Base-by-base conservation (phyloP, 208 protist genomes). In the Naegleria gruberi region DNA sequence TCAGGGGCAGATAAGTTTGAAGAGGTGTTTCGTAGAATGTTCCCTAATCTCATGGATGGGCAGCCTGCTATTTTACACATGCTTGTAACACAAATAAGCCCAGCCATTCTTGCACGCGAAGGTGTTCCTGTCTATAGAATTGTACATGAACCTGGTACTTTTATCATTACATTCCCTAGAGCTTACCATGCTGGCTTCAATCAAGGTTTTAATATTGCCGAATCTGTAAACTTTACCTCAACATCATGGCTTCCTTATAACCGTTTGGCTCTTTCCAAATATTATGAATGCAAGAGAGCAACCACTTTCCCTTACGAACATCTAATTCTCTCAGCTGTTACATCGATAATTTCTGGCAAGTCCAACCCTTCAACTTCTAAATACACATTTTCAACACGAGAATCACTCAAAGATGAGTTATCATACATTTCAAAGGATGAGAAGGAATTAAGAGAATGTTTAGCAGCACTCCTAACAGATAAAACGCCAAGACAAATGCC, bases 131-230 rank as follows among this genome's bases (percentile, higher is more conserved):
- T 95, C 30, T 93, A 47, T 82, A 82, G 89, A 47, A 26, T 89
- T 6, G 43, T 88, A 30, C 94, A 96, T 90, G 45, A 89, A 34
- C 81, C 89, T 23, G 93, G 94, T 47, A 94, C 94, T 43, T 92
- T 95, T 73, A 89, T 96, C 65, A 65, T 96, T 41, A 96, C 95
- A 4, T 95, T 96, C 83, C 95, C 95, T 23, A 88, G 91, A 42
- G 92, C 94, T 73, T 96, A 95, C 82, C 95, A 96, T 90, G 92
- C 90, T 34, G 95, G 94, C 43, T 95, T 96, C 90, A 95, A 95
- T 86, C 82, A 93, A 40, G 92, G 94, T 46, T 96, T 93, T 90
- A 97, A 97, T 74, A 73, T 94, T n/a, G 94, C 93, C 19, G 95
- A 97, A 89, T 92, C 92, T 34, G 93, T 94, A 65, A 96, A 96